phyloP scores from a whole-genome alignment of 1,139 yeast genomes.

The Lodderomyces margitis region DNA sequence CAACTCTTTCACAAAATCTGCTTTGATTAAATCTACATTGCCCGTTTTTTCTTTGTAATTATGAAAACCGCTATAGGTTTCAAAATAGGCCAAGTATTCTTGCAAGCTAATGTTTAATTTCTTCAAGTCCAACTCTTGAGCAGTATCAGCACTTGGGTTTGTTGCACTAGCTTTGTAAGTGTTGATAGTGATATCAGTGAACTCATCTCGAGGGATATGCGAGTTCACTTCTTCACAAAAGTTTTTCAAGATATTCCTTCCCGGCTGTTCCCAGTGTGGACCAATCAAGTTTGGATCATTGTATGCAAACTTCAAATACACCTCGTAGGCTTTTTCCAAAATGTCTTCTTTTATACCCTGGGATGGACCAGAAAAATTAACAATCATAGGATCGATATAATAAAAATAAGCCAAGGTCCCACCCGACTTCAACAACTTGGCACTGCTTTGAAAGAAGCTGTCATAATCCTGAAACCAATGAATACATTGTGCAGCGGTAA shows the following conservation, averaged over 20 bases:
- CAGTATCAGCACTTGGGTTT: slow-evolving; percentile 17
- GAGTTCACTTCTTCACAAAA: slow-evolving; percentile 28
- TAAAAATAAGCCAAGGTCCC: slow-evolving; percentile 46
- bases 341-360: slow-evolving; percentile 17
- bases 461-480: slow-evolving; percentile 46
- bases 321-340: slow-evolving; percentile 22
- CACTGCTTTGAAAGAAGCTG: slow-evolving; percentile 28
- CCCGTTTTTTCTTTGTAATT: slow-evolving; percentile 30
- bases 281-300: slow-evolving; percentile 37
- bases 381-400: slow-evolving; percentile 41
- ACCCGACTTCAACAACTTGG: slow-evolving; percentile 31
- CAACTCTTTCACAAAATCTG: slow-evolving; percentile 23
- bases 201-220: slow-evolving; percentile 31
- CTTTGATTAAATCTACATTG: slow-evolving; percentile 23
- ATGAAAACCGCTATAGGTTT: slow-evolving; percentile 41
- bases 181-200: slow-evolving; percentile 26
- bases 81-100: slow-evolving; percentile 30
- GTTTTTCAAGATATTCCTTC: slow-evolving; percentile 32
- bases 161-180: slow-evolving; percentile 24
- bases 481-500: slow-evolving; percentile 47
- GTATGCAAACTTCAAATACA: slow-evolving; percentile 36
- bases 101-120: slow-evolving; percentile 22
- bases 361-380: slow-evolving; percentile 22
- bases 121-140: slow-evolving; percentile 25
- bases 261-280: slow-evolving; percentile 49